Conservation (phyloP, 768 basidiomycete species). For the Tylopilus sp. region DNA sequence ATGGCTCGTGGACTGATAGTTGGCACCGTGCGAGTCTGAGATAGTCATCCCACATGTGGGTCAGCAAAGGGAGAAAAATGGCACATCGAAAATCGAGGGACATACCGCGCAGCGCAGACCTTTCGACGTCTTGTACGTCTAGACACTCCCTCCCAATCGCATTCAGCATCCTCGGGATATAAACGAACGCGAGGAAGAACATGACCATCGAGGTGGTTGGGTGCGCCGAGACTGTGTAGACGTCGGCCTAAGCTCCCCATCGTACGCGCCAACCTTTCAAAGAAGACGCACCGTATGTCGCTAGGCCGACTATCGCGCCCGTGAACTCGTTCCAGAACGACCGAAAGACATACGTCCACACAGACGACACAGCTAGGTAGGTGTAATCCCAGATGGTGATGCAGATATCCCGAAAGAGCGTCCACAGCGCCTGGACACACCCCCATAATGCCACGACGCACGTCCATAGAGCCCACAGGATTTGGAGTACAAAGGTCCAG, state of each 20-base stretch:
- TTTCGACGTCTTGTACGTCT: background rate
- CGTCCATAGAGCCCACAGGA: constrained; percentile 11
- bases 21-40: constrained; percentile 13
- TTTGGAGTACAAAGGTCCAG: constrained; percentile 2
- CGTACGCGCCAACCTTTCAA: too few relatives aligned
- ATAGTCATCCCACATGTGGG: background rate
- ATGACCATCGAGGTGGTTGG: constrained; percentile 12
- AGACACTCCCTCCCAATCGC: background rate
- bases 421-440: constrained; percentile 8
- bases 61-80: too few relatives aligned
- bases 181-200: constrained; percentile 7
- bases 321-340: constrained; percentile 14
- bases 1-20: constrained; percentile 21
- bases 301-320: constrained; percentile 7
- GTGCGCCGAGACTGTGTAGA: constrained; percentile 2
- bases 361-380: background rate
- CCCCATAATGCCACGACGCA: background rate
- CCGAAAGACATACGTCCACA: constrained; percentile 23
- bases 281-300: constrained; percentile 9
- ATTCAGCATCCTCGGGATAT: background rate
- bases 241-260: background rate
- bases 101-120: constrained; percentile 10
- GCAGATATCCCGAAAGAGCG: background rate
- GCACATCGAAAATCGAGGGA: background rate
- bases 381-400: background rate